Evolutionary conservation across 768 basidiomycete species (phyloP), one percentile per base, ranked within the genome.

Genomic region (Phylloporus scabripes): DNA sequence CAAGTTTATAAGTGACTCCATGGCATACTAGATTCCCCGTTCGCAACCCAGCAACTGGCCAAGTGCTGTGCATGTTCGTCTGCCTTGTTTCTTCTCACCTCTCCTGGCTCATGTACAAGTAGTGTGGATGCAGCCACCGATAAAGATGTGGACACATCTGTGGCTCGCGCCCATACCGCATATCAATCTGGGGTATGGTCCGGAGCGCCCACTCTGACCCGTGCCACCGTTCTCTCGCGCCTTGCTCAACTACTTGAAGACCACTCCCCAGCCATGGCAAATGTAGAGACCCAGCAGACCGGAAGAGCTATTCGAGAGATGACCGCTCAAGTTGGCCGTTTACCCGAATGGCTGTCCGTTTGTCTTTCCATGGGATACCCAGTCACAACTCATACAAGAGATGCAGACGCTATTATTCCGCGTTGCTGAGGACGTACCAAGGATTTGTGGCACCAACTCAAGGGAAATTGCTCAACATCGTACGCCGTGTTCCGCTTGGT

Each of bases 341-440:
- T 92, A 31, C 88, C 89, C 5, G 88, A 92, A 65, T 93, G 91
- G 91, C 73, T 92, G 86, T 90, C 56, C 64, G 85, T 71, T 4
- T 15, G 51, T 28, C 40, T 20, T 33, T 48, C 11, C 11, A 14
- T 32, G 37, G 45, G 9, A 23, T 15, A 21, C 31, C 28, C 39
- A 5, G 6, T 31, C 33, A 21, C 6, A 17, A 46, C 54, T 52
- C 42, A 52, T 42, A 34, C 46, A 40, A 20, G 20, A 28, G 32
- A 40, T 42, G 43, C 53, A 91, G 87, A 46, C 83, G 83, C 46
- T 93, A 92, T 59, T 91, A 80, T 56, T 78, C 85, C 21, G 85
- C 88, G 1, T 63, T 92, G 4, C 61, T 90, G 38, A 72, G 89
- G 41, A 92, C 88, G 2, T 75, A 79, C 38, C 81, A 83, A 61